These are phyloP conservation scores for Eleusine indica DNA, from an alignment of 176 grass and related monocot genomes.

Conservation along the genomic window DNA sequence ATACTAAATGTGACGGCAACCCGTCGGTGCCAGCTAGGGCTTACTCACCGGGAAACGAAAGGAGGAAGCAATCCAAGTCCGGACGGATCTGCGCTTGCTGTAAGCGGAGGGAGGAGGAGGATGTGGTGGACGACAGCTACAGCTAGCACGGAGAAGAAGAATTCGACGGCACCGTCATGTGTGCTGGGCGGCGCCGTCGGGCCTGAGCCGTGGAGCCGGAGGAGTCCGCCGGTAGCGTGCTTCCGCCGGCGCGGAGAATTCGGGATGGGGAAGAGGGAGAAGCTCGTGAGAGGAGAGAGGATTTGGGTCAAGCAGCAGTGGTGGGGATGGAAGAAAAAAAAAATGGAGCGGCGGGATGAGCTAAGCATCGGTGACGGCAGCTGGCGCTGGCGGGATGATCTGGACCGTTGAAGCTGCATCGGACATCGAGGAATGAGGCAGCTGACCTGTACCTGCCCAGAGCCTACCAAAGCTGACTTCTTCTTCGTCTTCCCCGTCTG, in stretches of 20 bases:
- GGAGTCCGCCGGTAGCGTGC: neutral
- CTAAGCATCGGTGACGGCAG: neutral
- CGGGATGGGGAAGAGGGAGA: neutral
- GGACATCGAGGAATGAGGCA: neutral
- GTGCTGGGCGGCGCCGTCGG: neutral
- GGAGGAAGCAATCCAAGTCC: neutral
- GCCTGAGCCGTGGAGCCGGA: neutral
- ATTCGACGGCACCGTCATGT: neutral
- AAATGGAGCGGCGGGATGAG: neutral
- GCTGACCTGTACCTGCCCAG: neutral
- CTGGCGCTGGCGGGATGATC: neutral
- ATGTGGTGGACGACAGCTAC: neutral
- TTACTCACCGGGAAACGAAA: neutral
- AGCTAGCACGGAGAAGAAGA: neutral
- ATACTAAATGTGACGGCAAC: neutral
- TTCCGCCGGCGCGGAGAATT: neutral
- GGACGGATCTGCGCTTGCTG: slow-evolving; percentile 23
- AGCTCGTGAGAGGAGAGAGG: neutral
- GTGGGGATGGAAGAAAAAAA: neutral
- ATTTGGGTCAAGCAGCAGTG: neutral
- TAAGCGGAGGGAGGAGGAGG: neutral
- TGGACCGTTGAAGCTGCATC: neutral
- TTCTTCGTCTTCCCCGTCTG: neutral
- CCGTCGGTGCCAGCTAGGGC: neutral
- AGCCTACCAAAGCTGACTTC: slow-evolving; percentile 26